Base-by-base conservation (phyloP, 768 basidiomycete species). In the Steccherinum ochraceum region DNA sequence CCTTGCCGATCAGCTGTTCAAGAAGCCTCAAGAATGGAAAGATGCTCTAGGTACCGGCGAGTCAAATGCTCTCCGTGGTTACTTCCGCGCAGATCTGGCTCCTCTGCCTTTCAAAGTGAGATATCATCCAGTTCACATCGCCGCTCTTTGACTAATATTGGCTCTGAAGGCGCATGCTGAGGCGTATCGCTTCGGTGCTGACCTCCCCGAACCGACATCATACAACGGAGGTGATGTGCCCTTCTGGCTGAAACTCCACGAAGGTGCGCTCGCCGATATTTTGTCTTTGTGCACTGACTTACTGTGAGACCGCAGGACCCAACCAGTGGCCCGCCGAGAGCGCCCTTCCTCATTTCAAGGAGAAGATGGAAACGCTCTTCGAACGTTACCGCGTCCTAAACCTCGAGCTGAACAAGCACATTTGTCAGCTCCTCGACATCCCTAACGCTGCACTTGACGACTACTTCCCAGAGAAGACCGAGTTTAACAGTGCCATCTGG, bases 401-500 rank as follows among this genome's bases (percentile, higher is more conserved):
- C 46, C 53, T 65, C 50, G 46, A 40, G n/a, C 65, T 67, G 13
- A 67, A 64, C 49, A 18, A 61, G 48, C 65, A 67, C 51, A 64
- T 67, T 40, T 61, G 58, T 40, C 40, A 58, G 19, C 59, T 65
- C 3, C 56, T 67, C 12, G 51, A 58, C 21, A 54, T 67, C 18
- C 58, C 60, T 1, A 25, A 40, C n/a, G 35, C 49, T 11, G 51
- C 50, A 1, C 58, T 67, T 12, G 52, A 59, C 23, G 64, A 61
- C 27, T 67, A 55, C 49, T 67, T 60, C 50, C 61, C 63, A 12
- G 23, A 45, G 21, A 48, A 59, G 45, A 48, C 53, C 21, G 64
- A 67, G 50, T 67, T 65, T 53, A 65, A 63, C 52, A 51, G 52
- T 4, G 64, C 64, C 10, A 27, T 67, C n/a, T 67, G 64, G 65